A percentile compares a stretch with the other conserved stretches of the same genome.
Conservation (phyloP, 441 rosid genomes). For the Jatropha podagrica region DNA sequence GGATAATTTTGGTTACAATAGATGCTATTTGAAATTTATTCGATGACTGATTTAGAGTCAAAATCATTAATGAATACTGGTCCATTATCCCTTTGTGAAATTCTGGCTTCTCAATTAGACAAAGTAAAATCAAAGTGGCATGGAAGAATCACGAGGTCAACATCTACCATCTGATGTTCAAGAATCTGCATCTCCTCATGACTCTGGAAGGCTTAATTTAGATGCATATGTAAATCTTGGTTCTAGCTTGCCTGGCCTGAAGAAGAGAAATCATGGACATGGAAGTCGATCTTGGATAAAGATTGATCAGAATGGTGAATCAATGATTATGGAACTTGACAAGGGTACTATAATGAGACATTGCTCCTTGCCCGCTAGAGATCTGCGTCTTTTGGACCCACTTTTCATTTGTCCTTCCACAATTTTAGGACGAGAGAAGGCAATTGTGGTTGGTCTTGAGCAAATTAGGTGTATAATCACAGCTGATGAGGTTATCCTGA, state of each 20-base stretch:
- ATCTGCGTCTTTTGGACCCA: constrained; percentile 91
- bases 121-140: constrained; percentile 26
- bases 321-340: constrained; percentile 72
- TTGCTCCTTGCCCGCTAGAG: constrained; percentile 92
- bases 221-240: constrained; percentile 47
- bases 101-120: constrained; percentile 25
- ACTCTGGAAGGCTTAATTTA: constrained; percentile 37
- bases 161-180: constrained; percentile 29
- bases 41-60: constrained; percentile 18
- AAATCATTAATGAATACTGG: constrained; percentile 26
- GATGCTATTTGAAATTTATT: constrained; percentile 5
- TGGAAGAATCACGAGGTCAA: constrained; percentile 50
- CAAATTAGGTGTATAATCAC: constrained; percentile 93
- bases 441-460: constrained; percentile 88
- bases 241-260: constrained; percentile 47
- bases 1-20: constrained; percentile 8
- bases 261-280: constrained; percentile 90
- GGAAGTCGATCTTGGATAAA: constrained; percentile 93
- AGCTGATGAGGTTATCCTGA: constrained; percentile 84
- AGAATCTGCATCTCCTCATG: constrained; percentile 37
- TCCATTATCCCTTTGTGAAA: constrained; percentile 28
- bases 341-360: constrained; percentile 88
- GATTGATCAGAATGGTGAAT: constrained; percentile 74
- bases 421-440: constrained; percentile 89
- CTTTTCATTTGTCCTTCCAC: constrained; percentile 91